These are phyloP conservation scores for Styphnolobium japonicum DNA, from an alignment of 306 rosid species.

Conservation along the genomic window DNA sequence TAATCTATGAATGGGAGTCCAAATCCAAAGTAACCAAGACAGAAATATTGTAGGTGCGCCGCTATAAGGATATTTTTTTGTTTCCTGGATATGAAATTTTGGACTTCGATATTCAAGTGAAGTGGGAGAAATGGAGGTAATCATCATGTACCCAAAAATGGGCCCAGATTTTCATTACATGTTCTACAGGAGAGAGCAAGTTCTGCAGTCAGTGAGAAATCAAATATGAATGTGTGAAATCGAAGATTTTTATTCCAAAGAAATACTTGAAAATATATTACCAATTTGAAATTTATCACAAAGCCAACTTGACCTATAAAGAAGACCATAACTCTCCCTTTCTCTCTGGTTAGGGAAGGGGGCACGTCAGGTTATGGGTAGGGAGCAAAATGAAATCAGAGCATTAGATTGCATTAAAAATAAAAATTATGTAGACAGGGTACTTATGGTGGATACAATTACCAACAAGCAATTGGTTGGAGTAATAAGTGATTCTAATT, in stretches of 20 bases:
- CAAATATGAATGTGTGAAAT: background rate
- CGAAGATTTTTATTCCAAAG: background rate
- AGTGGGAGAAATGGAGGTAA: background rate
- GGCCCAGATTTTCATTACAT: background rate
- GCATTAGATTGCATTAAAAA: background rate
- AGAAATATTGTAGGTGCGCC: background rate
- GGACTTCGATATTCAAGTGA: background rate
- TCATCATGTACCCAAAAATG: background rate
- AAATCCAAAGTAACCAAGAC: background rate
- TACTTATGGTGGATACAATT: background rate
- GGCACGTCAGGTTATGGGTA: background rate
- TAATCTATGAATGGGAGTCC: background rate
- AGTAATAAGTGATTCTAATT: too few relatives aligned
- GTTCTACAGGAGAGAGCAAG: too few relatives aligned
- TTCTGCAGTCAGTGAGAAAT: too few relatives aligned
- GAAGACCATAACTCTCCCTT: background rate
- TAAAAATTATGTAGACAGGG: background rate
- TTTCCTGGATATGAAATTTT: background rate
- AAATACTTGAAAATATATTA: background rate
- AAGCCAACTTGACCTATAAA: slow-evolving; percentile 1
- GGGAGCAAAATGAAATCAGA: background rate
- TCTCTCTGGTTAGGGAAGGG: background rate
- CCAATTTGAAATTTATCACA: background rate
- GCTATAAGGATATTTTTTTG: too few relatives aligned
- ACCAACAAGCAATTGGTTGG: too few relatives aligned